Conservation (phyloP, 139 green algal species). For the Coelastrella sp. region DNA sequence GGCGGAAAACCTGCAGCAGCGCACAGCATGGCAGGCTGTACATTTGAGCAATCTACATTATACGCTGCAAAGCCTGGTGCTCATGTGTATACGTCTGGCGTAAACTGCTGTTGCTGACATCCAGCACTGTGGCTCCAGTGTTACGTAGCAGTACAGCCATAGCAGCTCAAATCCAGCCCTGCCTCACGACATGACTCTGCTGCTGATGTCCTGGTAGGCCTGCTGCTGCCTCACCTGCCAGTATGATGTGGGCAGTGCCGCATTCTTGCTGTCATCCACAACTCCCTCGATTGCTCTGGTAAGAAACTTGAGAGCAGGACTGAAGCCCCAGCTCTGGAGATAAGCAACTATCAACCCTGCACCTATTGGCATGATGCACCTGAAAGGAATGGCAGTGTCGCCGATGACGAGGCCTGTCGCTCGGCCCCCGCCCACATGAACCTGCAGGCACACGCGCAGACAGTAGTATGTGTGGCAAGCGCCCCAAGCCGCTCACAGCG, state of each 20-base stretch:
- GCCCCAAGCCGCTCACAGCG: neutral
- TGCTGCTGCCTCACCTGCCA: conserved; percentile 52
- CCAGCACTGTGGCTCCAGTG: too few species aligned
- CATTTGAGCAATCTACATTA: too few species aligned
- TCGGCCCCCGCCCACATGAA: conserved; percentile 68
- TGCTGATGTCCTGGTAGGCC: neutral
- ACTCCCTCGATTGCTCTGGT: conserved; percentile 70
- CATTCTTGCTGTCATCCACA: conserved; percentile 64
- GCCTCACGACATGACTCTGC: neutral
- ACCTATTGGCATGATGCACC: conserved; percentile 52
- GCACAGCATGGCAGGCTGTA: neutral
- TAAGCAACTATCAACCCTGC: conserved; percentile 60
- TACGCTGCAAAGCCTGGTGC: too few species aligned
- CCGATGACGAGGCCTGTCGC: conserved; percentile 60
- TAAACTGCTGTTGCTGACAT: too few species aligned
- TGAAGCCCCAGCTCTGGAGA: conserved; percentile 65
- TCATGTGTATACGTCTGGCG: too few species aligned
- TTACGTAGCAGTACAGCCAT: too few species aligned
- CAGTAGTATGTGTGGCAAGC: neutral
- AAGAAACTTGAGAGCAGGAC: conserved; percentile 62
- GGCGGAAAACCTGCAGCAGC: conserved; percentile 63
- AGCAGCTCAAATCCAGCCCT: too few species aligned
- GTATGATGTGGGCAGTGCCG: conserved; percentile 60
- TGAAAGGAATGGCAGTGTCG: conserved; percentile 60
- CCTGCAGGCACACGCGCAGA: neutral